Base-by-base conservation (phyloP, 2,329 filamentous ascomycete species). In the Phaeomoniella chlamydospora region DNA sequence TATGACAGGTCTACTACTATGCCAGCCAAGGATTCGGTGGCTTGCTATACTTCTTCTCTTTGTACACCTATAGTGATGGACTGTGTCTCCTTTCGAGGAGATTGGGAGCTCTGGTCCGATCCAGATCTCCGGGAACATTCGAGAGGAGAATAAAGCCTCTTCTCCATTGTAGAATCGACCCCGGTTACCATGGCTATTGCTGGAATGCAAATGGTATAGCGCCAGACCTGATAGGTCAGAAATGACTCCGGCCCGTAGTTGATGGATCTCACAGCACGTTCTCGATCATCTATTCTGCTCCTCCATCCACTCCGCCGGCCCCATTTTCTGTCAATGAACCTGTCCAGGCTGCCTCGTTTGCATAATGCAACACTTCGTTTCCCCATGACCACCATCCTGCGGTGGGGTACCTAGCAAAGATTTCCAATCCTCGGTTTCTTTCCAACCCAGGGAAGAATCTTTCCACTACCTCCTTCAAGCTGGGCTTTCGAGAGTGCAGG, bases 401-500 rank as follows among this genome's bases (percentile, higher is more conserved):
- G 1, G 74, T 72, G 19, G 74, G 52, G 46, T 71, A 63, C 15
- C 74, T 55, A 3, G 72, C 69, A 55, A 78, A 79, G 1, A 77
- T 56, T 49, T 79, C 74, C 30, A 78, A 47, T 2, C 65, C 72
- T 30, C 56, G 52, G 46, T 72, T 72, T 10, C 54, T 43, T 2
- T 43, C 37, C 10, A 48, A 43, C 13, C 51, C 41, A 15, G 26
- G 36, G 16, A 52, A 18, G 5, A 69, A 43, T 10, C 49, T 49
- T 48, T 72, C 68, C 15, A 78, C 53, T 15, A 77, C 36, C 10
- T 56, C 50, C 48, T 70, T 75, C 42, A 79, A 40, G 45, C 68
- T 74, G 13, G 74, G 74, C 48, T 79, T 79, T n/a, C 73, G 57
- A 3, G 74, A 78, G 51, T 79, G 74, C 11, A 77, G 38, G 51